phyloP scores from a whole-genome alignment of 169 alveolate species.

The Hepatocystis sp. region DNA sequence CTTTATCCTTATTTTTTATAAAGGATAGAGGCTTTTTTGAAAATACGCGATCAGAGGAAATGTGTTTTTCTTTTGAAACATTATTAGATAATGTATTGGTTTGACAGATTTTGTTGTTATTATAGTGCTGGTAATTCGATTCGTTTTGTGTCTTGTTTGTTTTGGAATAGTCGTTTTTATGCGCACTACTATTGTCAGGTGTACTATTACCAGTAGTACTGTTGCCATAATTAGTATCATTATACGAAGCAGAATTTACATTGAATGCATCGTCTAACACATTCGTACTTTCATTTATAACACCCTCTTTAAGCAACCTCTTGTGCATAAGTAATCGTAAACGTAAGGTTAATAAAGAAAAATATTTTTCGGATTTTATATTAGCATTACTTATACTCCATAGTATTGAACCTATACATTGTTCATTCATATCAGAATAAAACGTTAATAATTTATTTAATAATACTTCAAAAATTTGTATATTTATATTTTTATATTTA shows the following conservation, averaged over 20 bases:
- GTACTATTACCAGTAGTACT: too few species aligned
- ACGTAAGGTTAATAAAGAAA: slow-evolving; percentile 23
- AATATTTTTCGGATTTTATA: slow-evolving; percentile 66
- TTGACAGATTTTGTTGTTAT: too few species aligned
- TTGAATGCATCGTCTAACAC: not conserved
- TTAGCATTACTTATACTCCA: slow-evolving; percentile 75
- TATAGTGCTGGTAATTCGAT: too few species aligned
- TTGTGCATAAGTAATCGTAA: slow-evolving; percentile 36
- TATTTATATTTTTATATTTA: slow-evolving; percentile 50
- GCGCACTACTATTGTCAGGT: too few species aligned
- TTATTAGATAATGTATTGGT: too few species aligned
- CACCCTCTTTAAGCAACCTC: not conserved
- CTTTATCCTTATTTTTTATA: not conserved
- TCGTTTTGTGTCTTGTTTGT: too few species aligned
- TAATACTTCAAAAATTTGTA: slow-evolving; percentile 49
- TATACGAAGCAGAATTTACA: not conserved
- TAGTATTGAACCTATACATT: slow-evolving; percentile 63
- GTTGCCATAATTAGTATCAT: too few species aligned
- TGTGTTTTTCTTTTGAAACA: not conserved
- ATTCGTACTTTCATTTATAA: too few species aligned
- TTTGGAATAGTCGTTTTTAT: too few species aligned
- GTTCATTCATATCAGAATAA: slow-evolving; percentile 53
- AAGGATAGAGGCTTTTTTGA: too few species aligned
- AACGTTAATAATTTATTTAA: slow-evolving; percentile 54
- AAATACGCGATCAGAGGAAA: too few species aligned